A percentile compares a stretch with the other conserved stretches of the same genome.
Evolutionary conservation across 176 grass and related monocot genomes (phyloP).

Genomic region (Zoysia pacifica): DNA sequence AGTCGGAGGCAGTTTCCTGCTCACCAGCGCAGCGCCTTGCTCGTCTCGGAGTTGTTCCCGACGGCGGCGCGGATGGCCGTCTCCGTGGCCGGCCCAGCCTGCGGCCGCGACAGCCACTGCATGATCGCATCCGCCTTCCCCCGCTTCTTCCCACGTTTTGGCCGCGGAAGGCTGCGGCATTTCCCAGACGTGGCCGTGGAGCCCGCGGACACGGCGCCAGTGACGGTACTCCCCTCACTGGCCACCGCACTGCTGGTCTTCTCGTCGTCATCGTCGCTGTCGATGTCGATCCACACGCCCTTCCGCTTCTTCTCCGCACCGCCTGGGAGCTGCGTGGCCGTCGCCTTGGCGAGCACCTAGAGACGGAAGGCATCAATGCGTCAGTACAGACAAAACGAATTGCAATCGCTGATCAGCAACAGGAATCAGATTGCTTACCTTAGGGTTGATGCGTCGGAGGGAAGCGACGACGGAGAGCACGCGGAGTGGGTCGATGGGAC

Average conservation of each 20-base stretch:
- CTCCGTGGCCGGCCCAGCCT: conserved; percentile 41
- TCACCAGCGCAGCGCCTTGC: conserved; percentile 57
- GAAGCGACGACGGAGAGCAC: conserved; percentile 49
- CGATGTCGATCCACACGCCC: conserved; percentile 50
- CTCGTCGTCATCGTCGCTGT: conserved; percentile 14
- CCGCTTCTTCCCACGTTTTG: background rate
- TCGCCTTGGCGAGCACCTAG: conserved; percentile 47
- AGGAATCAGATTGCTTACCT: background rate
- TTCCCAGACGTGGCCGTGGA: background rate
- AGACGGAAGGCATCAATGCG: conserved; percentile 22
- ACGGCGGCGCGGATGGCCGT: conserved; percentile 38
- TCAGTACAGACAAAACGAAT: background rate
- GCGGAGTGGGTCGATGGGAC: conserved; percentile 43
- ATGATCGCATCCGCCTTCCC: conserved; percentile 40
- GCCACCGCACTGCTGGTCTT: conserved; percentile 41
- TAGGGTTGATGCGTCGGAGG: conserved; percentile 48
- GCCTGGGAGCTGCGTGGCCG: conserved; percentile 3
- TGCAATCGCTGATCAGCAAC: background rate
- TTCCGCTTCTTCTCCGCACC: conserved; percentile 44
- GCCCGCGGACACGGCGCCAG: conserved; percentile 26
- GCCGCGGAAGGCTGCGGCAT: conserved; percentile 5
- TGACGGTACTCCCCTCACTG: conserved; percentile 54
- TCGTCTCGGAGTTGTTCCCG: conserved; percentile 9
- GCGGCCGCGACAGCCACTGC: conserved; percentile 37
- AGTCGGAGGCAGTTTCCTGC: background rate